Evolutionary conservation across 1,139 yeast species (phyloP).

Genomic region (Candida frijolesensis): DNA sequence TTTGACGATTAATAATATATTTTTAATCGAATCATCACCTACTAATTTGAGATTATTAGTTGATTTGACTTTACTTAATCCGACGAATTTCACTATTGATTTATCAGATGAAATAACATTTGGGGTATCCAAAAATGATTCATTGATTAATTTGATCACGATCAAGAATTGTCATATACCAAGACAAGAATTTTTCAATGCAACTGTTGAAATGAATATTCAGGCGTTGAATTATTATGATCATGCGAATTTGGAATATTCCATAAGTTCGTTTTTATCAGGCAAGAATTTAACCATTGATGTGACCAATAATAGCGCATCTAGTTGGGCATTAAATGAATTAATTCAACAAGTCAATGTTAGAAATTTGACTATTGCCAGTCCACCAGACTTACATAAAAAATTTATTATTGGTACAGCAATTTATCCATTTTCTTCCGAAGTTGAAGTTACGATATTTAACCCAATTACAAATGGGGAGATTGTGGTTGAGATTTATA

Average conservation of each 20-base stretch:
- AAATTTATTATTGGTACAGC: slow-evolving; percentile 41
- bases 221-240: slow-evolving; percentile 12
- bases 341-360: slow-evolving; percentile 19
- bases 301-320: slow-evolving; percentile 15
- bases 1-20: slow-evolving; percentile 26
- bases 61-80: slow-evolving; percentile 42
- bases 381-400: slow-evolving; percentile 11
- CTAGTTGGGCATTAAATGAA: slow-evolving; percentile 19
- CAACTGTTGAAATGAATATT: slow-evolving; percentile 19
- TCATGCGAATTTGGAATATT: slow-evolving; percentile 15
- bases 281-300: slow-evolving; percentile 13
- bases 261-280: slow-evolving; percentile 18
- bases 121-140: slow-evolving; percentile 21
- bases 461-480: slow-evolving; percentile 54
- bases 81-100: slow-evolving; percentile 28
- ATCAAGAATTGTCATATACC: slow-evolving; percentile 22
- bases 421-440: slow-evolving; percentile 54
- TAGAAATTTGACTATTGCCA: neutral
- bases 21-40: slow-evolving; percentile 25
- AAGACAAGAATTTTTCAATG: slow-evolving; percentile 16
- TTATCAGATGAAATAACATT: slow-evolving; percentile 23
- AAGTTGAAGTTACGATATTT: slow-evolving; percentile 50
- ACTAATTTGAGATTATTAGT: slow-evolving; percentile 23
- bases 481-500: slow-evolving; percentile 37
- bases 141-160: slow-evolving; percentile 20